Evolutionary conservation across 768 basidiomycete genomes (phyloP), one percentile per base, ranked within the genome.

Genomic region (Kwoniella mangroviensis): DNA sequence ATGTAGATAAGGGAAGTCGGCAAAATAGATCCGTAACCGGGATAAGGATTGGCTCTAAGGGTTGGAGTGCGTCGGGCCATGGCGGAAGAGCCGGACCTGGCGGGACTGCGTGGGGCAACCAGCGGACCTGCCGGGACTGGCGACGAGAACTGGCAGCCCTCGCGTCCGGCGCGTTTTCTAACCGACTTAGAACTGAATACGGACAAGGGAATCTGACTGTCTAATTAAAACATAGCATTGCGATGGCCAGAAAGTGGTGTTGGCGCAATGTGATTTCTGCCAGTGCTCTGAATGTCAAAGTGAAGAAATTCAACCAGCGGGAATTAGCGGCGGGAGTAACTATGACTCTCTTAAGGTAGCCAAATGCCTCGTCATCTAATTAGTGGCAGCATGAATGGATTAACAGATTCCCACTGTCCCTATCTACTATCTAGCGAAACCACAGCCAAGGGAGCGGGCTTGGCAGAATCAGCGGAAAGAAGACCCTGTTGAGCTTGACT

Each of bases 321-420:
- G n/a, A n/a, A 88, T 88, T 89, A 89, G 88, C 87, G 87, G 88
- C 87, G 88, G 87, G 88, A 88, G 88, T 88, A 89, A 88, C 88
- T 89, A 89, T 88, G 88, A 89, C 88, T 88, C 88, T 89, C n/a
- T 89, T 90, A 89, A 89, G 89, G 88, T 89, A 90, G 88, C 89
- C 89, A 89, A 89, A 89, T 89, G 88, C 88, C 87, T 85, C 86
- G 85, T 85, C 84, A 86, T 82, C 74, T 72, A 43, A 43, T 43
- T 43, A 43, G 42, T 43, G 42, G 13, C 42, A 13, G n/a, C n/a
- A n/a, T n/a, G 85, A 26, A 26, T 26, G 26, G 26, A 26, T 26
- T 26, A 26, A 26, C 26, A 26, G 26, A 26, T 26, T 26, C 26
- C 26, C 26, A 26, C 26, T 4, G 26, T 26, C 26, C 26, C 26